A percentile compares a stretch with the other conserved stretches of the same genome.
These are phyloP conservation scores for Yamadazyma spencermartinsiae DNA, from an alignment of 1,139 yeast species.

Conservation along the genomic window DNA sequence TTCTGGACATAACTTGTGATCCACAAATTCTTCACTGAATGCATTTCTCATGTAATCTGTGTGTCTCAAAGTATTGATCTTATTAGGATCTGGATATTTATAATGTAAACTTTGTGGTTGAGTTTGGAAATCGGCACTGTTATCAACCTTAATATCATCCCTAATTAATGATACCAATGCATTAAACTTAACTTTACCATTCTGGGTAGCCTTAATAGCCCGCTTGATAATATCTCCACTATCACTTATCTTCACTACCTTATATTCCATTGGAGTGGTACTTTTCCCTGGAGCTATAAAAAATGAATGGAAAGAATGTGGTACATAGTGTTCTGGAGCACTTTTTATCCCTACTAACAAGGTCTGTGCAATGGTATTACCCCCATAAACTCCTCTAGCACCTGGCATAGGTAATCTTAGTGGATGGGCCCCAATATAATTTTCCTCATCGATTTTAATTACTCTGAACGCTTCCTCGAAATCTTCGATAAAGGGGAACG, in stretches of 20 bases:
- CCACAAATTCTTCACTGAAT: slow-evolving; percentile 37
- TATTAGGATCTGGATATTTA: slow-evolving; percentile 31
- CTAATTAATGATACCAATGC: slow-evolving; percentile 32
- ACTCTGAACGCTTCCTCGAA: slow-evolving; percentile 45
- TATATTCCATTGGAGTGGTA: slow-evolving; percentile 51
- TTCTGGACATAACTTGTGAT: slow-evolving; percentile 34
- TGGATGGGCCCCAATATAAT: slow-evolving; percentile 40
- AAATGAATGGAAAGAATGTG: slow-evolving; percentile 42
- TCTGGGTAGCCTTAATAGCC: slow-evolving; percentile 31
- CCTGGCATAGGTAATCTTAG: slow-evolving; percentile 42
- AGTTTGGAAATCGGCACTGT: slow-evolving; percentile 15
- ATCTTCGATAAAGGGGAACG: slow-evolving; percentile 14
- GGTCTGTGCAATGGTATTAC: slow-evolving; percentile 73
- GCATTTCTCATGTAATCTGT: slow-evolving; percentile 44
- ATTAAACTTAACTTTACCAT: slow-evolving; percentile 27
- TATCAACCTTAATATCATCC: slow-evolving; percentile 13
- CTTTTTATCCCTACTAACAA: slow-evolving; percentile 60
- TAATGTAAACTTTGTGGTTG: slow-evolving; percentile 22
- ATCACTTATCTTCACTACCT: slow-evolving; percentile 54
- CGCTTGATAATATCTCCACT: slow-evolving; percentile 26
- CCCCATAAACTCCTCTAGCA: slow-evolving; percentile 80
- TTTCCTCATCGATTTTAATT: slow-evolving; percentile 27
- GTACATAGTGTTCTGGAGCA: slow-evolving; percentile 28
- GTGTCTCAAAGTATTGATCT: slow-evolving; percentile 33
- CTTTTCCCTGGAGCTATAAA: slow-evolving; percentile 51